These are phyloP conservation scores for Penicillium robsamsonii DNA, from an alignment of 495 filamentous ascomycete genomes.

Conservation along the genomic window DNA sequence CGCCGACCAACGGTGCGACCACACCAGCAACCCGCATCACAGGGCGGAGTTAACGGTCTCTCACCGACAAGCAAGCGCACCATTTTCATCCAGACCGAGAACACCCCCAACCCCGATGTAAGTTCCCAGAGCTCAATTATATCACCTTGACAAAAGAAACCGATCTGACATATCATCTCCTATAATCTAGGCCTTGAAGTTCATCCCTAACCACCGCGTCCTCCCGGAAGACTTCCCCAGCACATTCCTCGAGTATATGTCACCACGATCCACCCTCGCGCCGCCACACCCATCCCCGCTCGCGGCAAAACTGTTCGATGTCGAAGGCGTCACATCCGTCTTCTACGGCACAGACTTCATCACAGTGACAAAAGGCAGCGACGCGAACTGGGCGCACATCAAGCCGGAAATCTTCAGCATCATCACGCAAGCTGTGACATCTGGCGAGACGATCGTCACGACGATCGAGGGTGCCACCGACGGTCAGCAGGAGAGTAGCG, in stretches of 20 bases:
- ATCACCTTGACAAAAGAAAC: not conserved
- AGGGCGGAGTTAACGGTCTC: constrained; percentile 33
- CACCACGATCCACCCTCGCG: constrained; percentile 80
- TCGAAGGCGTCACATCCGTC: constrained; percentile 89
- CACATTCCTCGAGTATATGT: constrained; percentile 86
- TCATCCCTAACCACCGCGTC: constrained; percentile 81
- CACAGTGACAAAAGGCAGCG: constrained; percentile 86
- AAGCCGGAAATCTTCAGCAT: constrained; percentile 93
- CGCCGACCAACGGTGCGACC: constrained; percentile 48
- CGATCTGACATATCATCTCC: not conserved
- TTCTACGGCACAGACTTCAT: constrained; percentile 96
- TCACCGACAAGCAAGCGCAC: constrained; percentile 57
- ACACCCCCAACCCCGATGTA: constrained; percentile 87
- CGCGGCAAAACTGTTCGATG: constrained; percentile 80
- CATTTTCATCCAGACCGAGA: constrained; percentile 97
- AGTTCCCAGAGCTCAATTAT: constrained; percentile 21
- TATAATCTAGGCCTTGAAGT: constrained; percentile 69
- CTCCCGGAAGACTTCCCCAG: constrained; percentile 69
- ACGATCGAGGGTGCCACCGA: constrained; percentile 61
- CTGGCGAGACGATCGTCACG: constrained; percentile 77
- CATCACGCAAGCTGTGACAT: constrained; percentile 86
- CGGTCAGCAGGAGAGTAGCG: constrained; percentile 51
- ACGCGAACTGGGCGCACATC: constrained; percentile 89
- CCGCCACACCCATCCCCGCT: constrained; percentile 92
- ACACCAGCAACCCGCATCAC: constrained; percentile 41